Conservation (phyloP, 2,329 filamentous ascomycete genomes). For the Aspergillus japonicus region DNA sequence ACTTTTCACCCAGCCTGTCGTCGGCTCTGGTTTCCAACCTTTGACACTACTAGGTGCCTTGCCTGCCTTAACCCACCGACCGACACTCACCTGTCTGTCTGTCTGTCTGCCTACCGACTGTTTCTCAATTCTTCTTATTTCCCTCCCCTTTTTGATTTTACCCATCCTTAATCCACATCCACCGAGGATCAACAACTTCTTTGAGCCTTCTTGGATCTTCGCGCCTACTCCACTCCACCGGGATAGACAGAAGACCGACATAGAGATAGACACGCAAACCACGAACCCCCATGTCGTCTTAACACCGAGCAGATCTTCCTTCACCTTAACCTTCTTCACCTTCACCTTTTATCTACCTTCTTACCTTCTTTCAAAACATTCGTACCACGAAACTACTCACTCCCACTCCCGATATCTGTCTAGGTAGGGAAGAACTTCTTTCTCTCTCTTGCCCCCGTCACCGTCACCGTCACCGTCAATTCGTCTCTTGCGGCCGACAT, state of each 20-base stretch:
- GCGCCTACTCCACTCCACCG: conserved; percentile 6
- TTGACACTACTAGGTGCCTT: too few relatives aligned
- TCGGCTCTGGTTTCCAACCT: neutral
- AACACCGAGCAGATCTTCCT: conserved; percentile 26
- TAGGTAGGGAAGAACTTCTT: conserved; percentile 1
- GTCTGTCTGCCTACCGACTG: neutral
- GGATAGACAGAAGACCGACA: neutral
- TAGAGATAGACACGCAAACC: neutral
- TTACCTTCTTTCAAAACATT: neutral
- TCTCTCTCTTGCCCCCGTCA: neutral
- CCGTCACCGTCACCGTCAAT: neutral
- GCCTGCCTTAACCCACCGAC: too few relatives aligned
- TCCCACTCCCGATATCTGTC: neutral
- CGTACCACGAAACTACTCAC: conserved; percentile 2
- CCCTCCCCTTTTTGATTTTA: conserved; percentile 4
- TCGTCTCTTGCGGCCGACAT: conserved; percentile 5
- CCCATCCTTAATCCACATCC: conserved; percentile 3
- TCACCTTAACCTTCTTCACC: too few relatives aligned
- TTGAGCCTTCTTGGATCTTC: conserved; percentile 5
- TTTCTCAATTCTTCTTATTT: conserved; percentile 3
- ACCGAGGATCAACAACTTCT: conserved; percentile 11
- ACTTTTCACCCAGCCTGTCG: neutral
- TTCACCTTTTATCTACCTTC: too few relatives aligned
- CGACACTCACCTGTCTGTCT: neutral
- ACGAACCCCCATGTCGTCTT: conserved; percentile 30